Percentiles rank a stretch among this genome's conserved stretches.
phyloP scores from a whole-genome alignment of 495 filamentous ascomycete genomes.

The Penicillium fimorum region DNA sequence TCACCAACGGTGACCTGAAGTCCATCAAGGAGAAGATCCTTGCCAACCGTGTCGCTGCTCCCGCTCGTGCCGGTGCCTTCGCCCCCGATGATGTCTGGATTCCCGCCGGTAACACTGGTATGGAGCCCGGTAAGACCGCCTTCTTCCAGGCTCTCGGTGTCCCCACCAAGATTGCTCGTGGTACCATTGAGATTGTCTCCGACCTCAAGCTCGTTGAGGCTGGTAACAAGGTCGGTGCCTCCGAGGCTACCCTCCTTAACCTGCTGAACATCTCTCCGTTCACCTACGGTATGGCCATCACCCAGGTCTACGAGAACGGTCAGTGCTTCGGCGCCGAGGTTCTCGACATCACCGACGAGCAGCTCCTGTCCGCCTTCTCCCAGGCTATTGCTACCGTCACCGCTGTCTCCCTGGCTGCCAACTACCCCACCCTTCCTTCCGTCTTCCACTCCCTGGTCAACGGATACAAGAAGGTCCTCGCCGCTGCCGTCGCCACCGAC shows the following conservation, averaged over 20 bases:
- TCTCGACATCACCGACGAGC: conserved; percentile 88
- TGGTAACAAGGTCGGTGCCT: conserved; percentile 91
- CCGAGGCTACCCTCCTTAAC: conserved; percentile 97
- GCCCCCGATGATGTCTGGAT: conserved; percentile 88
- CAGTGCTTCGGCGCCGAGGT: conserved; percentile 82
- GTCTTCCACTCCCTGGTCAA: conserved; percentile 95
- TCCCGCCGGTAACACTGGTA: conserved; percentile 97
- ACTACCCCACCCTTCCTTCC: conserved; percentile 95
- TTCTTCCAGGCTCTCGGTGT: conserved; percentile 99
- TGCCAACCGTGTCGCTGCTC: conserved; percentile 93
- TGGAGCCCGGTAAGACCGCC: conserved; percentile 99
- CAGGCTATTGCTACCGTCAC: conserved; percentile 84
- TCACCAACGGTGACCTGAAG: conserved; percentile 97
- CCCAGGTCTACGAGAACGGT: conserved; percentile 94
- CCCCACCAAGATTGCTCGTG: conserved; percentile 99
- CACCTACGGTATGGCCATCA: conserved; percentile 97
- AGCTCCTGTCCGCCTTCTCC: conserved; percentile 82
- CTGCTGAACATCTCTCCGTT: conserved; percentile 99
- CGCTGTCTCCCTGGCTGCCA: conserved; percentile 81
- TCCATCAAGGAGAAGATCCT: conserved; percentile 89
- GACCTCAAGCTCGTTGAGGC: conserved; percentile 98
- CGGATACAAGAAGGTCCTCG: conserved; percentile 93
- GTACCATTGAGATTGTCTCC: conserved; percentile 99
- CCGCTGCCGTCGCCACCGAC: conserved; percentile 87
- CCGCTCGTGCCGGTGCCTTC: conserved; percentile 93